phyloP scores from a whole-genome alignment of 306 rosid species.

The Ormosia semicastrata region DNA sequence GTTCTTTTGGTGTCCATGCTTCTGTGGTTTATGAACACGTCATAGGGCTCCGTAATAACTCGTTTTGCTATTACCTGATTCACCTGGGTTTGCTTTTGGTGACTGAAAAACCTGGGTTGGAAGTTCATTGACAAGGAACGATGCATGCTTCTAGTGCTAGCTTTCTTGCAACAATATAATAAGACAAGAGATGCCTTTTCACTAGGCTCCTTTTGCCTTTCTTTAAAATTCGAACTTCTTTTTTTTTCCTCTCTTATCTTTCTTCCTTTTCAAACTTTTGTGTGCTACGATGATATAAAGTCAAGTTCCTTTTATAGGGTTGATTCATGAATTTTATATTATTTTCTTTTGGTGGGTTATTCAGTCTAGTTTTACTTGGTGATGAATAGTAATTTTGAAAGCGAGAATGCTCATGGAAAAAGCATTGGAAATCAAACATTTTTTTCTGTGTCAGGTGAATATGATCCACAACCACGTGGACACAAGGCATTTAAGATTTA shows the following conservation, averaged over 20 bases:
- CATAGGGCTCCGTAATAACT: constrained; percentile 41
- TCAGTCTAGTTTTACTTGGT: constrained; percentile 25
- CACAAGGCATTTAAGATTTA: too few species aligned
- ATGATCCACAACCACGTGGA: too few species aligned
- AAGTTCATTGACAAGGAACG: constrained; percentile 36
- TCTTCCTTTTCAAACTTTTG: too few species aligned
- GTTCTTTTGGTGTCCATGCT: constrained; percentile 76
- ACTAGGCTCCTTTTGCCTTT: neutral
- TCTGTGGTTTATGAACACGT: constrained; percentile 81
- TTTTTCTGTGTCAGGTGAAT: too few species aligned
- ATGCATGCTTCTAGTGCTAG: constrained; percentile 26
- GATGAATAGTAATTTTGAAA: constrained; percentile 33
- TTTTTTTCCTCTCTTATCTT: neutral
- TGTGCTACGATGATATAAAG: neutral
- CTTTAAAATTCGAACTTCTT: neutral
- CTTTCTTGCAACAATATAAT: neutral
- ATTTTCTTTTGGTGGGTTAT: constrained; percentile 4
- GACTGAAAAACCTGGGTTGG: constrained; percentile 25
- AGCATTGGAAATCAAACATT: constrained; percentile 30
- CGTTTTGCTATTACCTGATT: constrained; percentile 13
- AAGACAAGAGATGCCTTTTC: neutral
- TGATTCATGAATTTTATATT: neutral
- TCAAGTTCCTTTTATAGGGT: neutral
- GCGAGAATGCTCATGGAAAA: neutral
- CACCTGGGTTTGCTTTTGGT: neutral